Base-by-base conservation (phyloP, 2,329 filamentous ascomycete genomes). In the Phialemonium atrogriseum region DNA sequence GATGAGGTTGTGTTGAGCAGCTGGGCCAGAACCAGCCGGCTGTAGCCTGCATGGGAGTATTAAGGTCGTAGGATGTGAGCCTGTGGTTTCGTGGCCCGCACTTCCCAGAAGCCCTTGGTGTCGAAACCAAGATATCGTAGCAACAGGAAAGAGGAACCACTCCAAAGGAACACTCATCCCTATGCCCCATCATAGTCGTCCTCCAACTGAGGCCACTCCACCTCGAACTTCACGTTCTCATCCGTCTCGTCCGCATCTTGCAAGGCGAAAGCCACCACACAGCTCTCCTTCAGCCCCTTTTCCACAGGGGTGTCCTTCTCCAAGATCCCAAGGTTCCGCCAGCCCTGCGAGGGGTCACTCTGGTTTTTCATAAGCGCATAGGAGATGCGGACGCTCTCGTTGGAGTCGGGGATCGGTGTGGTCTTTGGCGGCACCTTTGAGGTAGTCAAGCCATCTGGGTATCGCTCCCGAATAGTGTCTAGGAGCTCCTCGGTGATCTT, bases 401-500 rank as follows among this genome's bases (percentile, higher is more conserved):
- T 55, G 29, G 58, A 50, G 2, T 46, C 39, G 0, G 67, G 64
- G 2, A 73, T 41, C 1, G 53, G 30, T 0, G 58, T 64, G 8
- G 47, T 55, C 24, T 56, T 50, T 6, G 49, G 42, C 9, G 54
- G 46, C 1, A 28, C 44, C 12, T 51, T 35, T 11, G 56, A 53
- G 9, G 54, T 54, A 2, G 55, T 59, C 5, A 80, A 59, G 9
- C 75, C 74, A 1, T 55, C 35, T 0, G 73, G 67, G 37, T 76
- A 78, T 17, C 72, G 60, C 26, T 77, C 73, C 17, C 50, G 60
- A 5, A 87, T 57, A 9, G 74, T 59, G 1, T 61, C 55, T 12
- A 83, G 56, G 2, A 88, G 68, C 13, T 75, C 66, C 12, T 62
- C 45, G 35, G 75, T 75, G 36, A 83, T 59, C 2, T 62, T 55